These are phyloP conservation scores for Manihot esculenta DNA, from an alignment of 441 rosid genomes.

Conservation along the genomic window DNA sequence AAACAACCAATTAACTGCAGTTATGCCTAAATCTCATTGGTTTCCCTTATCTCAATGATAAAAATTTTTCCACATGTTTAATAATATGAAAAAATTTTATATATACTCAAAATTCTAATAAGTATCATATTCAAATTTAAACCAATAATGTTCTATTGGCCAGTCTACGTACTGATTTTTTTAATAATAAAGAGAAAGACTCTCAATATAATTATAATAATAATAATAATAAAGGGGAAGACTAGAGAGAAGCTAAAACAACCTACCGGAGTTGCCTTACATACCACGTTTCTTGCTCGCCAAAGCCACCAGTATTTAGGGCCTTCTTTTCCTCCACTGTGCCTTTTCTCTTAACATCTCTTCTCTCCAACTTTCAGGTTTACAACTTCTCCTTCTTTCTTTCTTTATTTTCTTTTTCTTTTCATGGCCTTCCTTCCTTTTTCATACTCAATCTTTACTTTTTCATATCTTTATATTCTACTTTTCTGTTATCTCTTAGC, in stretches of 20 bases:
- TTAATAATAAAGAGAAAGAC: too few species aligned
- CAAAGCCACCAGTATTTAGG: constrained; percentile 45
- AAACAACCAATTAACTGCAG: constrained; percentile 20
- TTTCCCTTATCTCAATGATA: constrained; percentile 1
- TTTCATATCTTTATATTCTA: constrained; percentile 21
- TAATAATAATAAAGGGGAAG: constrained; percentile 7
- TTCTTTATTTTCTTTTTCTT: neutral
- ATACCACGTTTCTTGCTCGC: constrained; percentile 53
- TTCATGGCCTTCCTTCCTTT: constrained; percentile 32
- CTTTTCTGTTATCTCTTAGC: constrained; percentile 19
- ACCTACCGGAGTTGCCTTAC: constrained; percentile 51
- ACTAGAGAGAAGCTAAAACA: constrained; percentile 23
- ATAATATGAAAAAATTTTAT: too few species aligned
- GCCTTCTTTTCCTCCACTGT: constrained; percentile 32
- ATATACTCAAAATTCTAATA: too few species aligned
- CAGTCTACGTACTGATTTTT: too few species aligned
- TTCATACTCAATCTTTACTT: constrained; percentile 26
- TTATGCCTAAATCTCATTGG: constrained; percentile 16
- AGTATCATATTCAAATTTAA: too few species aligned
- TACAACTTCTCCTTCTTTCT: constrained; percentile 7
- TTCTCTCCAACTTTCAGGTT: constrained; percentile 33
- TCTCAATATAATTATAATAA: too few species aligned
- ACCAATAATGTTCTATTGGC: too few species aligned
- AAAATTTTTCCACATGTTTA: neutral
- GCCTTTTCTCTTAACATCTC: constrained; percentile 36